These are phyloP conservation scores for Lecanicillium sp. DNA, from an alignment of 2,329 filamentous ascomycete genomes.

Conservation along the genomic window DNA sequence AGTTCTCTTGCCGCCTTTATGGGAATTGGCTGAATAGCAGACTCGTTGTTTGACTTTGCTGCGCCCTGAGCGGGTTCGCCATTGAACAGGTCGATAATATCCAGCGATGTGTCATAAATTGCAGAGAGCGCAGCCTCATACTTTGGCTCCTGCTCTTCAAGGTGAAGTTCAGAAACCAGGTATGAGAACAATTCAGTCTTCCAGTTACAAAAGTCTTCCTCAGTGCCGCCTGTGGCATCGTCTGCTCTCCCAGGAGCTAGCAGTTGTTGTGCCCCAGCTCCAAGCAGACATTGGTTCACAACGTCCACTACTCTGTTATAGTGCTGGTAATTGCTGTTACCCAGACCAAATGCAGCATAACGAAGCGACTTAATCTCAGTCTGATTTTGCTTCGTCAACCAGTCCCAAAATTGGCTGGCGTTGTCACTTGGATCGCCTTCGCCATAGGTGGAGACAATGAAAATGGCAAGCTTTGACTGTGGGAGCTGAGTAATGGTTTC, in stretches of 20 bases:
- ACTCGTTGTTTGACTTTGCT: neutral
- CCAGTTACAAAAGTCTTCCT: conserved; percentile 29
- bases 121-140: neutral
- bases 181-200: conserved; percentile 20
- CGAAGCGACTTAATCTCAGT: conserved; percentile 15
- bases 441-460: conserved; percentile 30
- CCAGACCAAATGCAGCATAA: conserved; percentile 29
- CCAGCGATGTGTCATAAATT: neutral
- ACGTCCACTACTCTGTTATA: conserved; percentile 28
- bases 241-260: conserved; percentile 22
- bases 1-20: conserved; percentile 44
- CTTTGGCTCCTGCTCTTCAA: neutral
- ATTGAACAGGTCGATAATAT: neutral
- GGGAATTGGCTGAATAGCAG: neutral
- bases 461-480: conserved; percentile 20
- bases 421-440: conserved; percentile 35
- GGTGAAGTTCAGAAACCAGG: conserved; percentile 12
- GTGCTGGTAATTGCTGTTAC: conserved; percentile 29
- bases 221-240: conserved; percentile 22
- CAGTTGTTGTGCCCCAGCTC: conserved; percentile 19
- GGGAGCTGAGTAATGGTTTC: conserved; percentile 24
- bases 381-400: conserved; percentile 14
- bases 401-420: conserved; percentile 21
- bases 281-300: conserved; percentile 15
- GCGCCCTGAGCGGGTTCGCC: neutral